Conservation (phyloP, 164 flowering plant species). For the Vitis labrusca region DNA sequence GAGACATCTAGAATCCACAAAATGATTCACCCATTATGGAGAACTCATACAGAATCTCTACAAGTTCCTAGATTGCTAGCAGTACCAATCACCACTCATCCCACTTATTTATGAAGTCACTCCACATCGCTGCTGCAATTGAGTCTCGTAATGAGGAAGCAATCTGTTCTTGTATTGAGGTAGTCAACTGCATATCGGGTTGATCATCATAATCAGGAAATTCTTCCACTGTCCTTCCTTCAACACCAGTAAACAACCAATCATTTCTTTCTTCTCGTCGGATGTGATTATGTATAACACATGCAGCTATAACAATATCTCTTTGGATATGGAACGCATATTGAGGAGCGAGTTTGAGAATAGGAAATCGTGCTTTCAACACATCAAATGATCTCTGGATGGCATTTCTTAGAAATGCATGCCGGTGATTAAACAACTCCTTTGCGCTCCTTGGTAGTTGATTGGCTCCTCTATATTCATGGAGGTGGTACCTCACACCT, state of each 20-base stretch:
- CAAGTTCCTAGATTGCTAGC: too few species aligned
- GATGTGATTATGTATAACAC: slow-evolving; percentile 71
- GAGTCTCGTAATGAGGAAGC: slow-evolving; percentile 45
- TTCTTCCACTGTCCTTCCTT: slow-evolving; percentile 31
- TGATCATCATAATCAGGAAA: slow-evolving; percentile 42
- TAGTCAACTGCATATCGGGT: slow-evolving; percentile 34
- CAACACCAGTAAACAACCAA: slow-evolving; percentile 51
- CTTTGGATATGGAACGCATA: slow-evolving; percentile 74
- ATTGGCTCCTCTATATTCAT: slow-evolving; percentile 62
- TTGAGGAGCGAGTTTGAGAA: slow-evolving; percentile 68
- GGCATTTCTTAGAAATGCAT: slow-evolving; percentile 51
- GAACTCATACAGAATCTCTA: too few species aligned
- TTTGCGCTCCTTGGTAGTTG: slow-evolving; percentile 53
- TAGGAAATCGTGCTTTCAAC: slow-evolving; percentile 66
- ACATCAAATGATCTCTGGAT: slow-evolving; percentile 46
- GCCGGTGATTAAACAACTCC: slow-evolving; percentile 79
- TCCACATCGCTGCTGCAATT: slow-evolving; percentile 67
- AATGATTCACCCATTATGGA: too few species aligned
- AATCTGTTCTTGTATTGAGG: slow-evolving; percentile 46
- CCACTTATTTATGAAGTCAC: slow-evolving; percentile 67
- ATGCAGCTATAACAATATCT: slow-evolving; percentile 78
- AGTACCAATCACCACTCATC: slow-evolving; percentile 50
- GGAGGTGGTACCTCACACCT: slow-evolving; percentile 50
- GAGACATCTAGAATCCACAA: background rate
- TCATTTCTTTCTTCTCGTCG: slow-evolving; percentile 58